Evolutionary conservation across 306 rosid species (phyloP), one percentile per base, ranked within the genome.

Genomic region (Leucaena leucocephala): DNA sequence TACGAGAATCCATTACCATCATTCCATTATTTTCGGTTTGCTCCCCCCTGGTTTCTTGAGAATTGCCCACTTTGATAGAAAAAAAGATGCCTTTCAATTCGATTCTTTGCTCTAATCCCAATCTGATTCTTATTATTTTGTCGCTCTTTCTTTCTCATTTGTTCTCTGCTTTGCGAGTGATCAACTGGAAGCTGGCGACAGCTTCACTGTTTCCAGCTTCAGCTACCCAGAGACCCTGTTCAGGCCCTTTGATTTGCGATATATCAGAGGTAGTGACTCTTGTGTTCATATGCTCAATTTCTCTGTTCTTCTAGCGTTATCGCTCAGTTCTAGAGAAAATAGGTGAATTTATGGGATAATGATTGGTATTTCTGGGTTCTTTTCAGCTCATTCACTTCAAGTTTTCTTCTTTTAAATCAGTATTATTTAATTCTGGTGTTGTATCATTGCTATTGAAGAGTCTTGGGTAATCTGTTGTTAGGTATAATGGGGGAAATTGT

Each of bases 191-290:
- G 81, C 74, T 42, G 85, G n/a, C 81, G 77, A 77, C 69, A 78
- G 82, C 84, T 87, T 85, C 81, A 91, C 88, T 68, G 77, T 91
- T 85, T 95, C 97, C 79, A 91, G 89, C 91, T 89, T 93, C 84
- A 85, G 84, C 76, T 95, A 91, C 81, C 96, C 96, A 46, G 67
- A 85, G 57, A 85, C 93, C 13, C 63, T 81, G n/a, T 76, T 95
- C 78, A 80, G 71, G 76, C 85, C 89, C 68, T 95, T 80, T 82
- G 93, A 86, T 65, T 86, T 81, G 22, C 95, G 89, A 9, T 95
- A 92, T 78, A 88, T 93, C 64, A 86, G 99, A 90, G 99, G 99
- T 17, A 0, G n/a, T 43, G 5, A 74, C 87, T 76, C 78, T 84
- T 86, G 77, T 73, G 14, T 75, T 48, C n/a, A 5, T 72, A 64